Percentiles rank a stretch among this genome's conserved stretches.
Evolutionary conservation across 345 rosid genomes (phyloP).

Genomic region (Moringa oleifera): DNA sequence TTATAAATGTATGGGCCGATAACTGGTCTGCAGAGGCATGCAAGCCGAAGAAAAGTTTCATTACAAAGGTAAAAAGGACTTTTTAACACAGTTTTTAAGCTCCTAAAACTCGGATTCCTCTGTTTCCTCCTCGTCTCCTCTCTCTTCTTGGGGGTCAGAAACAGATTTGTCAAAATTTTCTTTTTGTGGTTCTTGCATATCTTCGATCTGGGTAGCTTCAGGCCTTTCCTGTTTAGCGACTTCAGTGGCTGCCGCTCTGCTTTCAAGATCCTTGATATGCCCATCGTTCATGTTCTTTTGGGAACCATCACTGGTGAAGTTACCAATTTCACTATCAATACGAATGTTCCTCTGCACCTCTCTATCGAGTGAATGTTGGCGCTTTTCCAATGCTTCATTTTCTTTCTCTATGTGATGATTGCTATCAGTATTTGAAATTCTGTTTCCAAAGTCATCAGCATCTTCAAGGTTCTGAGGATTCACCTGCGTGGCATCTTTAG

Average conservation of each 20-base stretch:
- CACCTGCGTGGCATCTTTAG: conserved; percentile 5
- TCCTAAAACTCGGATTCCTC: conserved; percentile 33
- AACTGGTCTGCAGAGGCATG: too few relatives aligned
- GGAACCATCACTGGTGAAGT: not conserved
- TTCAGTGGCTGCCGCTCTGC: conserved; percentile 9
- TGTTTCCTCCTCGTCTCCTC: conserved; percentile 25
- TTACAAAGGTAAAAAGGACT: not conserved
- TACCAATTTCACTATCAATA: not conserved
- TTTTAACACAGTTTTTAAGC: not conserved
- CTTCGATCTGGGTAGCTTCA: conserved; percentile 14
- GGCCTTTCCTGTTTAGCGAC: not conserved
- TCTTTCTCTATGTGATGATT: conserved; percentile 7
- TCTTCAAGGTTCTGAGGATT: conserved; percentile 14
- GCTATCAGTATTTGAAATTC: not conserved
- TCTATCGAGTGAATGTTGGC: not conserved
- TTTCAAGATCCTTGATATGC: conserved; percentile 5
- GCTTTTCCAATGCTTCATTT: not conserved
- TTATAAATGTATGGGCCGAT: too few relatives aligned
- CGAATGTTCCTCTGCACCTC: conserved; percentile 5
- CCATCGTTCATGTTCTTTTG: conserved; percentile 7
- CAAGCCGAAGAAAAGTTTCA: too few relatives aligned
- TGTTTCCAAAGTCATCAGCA: conserved; percentile 3
- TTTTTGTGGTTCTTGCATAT: conserved; percentile 7
- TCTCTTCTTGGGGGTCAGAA: conserved; percentile 21
- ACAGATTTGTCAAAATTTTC: conserved; percentile 15